Conservation (phyloP, 345 rosid genomes). For the Hirschfeldia incana region DNA sequence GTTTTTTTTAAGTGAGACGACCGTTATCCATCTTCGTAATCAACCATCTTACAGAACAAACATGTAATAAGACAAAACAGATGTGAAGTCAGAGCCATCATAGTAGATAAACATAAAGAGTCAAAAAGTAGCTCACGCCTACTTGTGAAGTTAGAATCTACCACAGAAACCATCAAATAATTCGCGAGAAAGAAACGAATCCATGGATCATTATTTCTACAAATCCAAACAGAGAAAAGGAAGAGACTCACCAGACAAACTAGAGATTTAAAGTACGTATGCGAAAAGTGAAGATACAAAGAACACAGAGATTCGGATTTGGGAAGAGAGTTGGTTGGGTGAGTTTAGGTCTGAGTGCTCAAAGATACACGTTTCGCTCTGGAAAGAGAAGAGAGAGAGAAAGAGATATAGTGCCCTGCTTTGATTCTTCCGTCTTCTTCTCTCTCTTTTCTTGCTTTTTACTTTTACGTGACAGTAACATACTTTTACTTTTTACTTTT, state of each 20-base stretch:
- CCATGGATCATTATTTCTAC: not conserved
- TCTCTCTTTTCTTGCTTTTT: not conserved
- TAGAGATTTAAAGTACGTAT: not conserved
- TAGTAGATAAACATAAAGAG: not conserved
- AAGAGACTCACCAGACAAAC: not conserved
- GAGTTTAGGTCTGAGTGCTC: not conserved
- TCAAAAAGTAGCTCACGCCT: not conserved
- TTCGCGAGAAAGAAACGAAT: not conserved
- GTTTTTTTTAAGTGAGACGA: too few species aligned
- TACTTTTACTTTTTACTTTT: not conserved
- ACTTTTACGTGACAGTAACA: not conserved
- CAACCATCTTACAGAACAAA: not conserved
- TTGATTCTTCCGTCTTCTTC: not conserved
- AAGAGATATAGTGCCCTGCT: not conserved
- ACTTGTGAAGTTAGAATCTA: not conserved
- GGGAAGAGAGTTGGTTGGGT: not conserved
- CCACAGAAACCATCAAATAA: not conserved
- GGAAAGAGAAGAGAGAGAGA: not conserved
- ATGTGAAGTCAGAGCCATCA: not conserved
- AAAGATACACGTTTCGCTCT: not conserved
- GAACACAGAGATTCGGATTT: not conserved
- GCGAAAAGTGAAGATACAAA: not conserved
- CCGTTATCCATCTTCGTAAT: too few species aligned
- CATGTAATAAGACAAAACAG: not conserved
- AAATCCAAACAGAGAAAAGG: not conserved